A percentile compares a stretch with the other conserved stretches of the same genome.
phyloP scores from a whole-genome alignment of 2,329 filamentous ascomycete species.

The Fusarium vanettenii region DNA sequence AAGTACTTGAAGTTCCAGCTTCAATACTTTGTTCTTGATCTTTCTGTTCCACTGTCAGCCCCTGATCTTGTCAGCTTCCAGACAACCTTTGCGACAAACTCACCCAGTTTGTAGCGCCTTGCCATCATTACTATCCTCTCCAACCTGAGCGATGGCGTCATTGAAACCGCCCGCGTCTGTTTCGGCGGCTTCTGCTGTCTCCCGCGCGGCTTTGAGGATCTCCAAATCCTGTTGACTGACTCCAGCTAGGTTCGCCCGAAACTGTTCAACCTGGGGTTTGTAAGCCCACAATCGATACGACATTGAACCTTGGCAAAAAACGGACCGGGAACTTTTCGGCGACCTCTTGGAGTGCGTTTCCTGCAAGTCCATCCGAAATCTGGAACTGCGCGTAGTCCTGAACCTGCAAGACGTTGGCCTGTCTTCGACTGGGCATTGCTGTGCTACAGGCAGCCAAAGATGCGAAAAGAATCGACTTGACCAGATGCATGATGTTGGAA shows the following conservation, averaged over 20 bases:
- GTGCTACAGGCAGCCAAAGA: background rate
- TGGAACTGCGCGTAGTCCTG: slow-evolving; percentile 51
- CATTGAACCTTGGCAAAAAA: slow-evolving; percentile 24
- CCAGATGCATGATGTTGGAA: slow-evolving; percentile 1
- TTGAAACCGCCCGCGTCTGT: slow-evolving; percentile 59
- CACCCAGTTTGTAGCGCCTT: slow-evolving; percentile 61
- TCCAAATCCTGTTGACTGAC: slow-evolving; percentile 61
- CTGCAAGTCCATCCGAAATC: slow-evolving; percentile 62
- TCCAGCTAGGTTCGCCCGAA: slow-evolving; percentile 52
- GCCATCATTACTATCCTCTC: slow-evolving; percentile 52
- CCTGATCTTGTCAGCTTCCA: background rate
- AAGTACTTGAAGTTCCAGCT: slow-evolving; percentile 64
- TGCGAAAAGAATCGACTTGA: background rate
- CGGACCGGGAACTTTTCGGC: slow-evolving; percentile 64
- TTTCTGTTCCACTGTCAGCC: slow-evolving; percentile 47
- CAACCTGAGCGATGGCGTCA: slow-evolving; percentile 57
- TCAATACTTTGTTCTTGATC: slow-evolving; percentile 71
- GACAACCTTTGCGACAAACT: background rate
- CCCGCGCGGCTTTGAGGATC: slow-evolving; percentile 61
- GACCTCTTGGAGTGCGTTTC: slow-evolving; percentile 65
- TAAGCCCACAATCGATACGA: background rate
- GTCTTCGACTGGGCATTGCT: background rate
- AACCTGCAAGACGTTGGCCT: slow-evolving; percentile 16
- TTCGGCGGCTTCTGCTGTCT: slow-evolving; percentile 66
- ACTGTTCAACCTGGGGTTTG: slow-evolving; percentile 6